Percentiles rank a stretch among this genome's conserved stretches.
Conservation (phyloP, 2,329 filamentous ascomycete species). For the Pestalotiopsis sp. region DNA sequence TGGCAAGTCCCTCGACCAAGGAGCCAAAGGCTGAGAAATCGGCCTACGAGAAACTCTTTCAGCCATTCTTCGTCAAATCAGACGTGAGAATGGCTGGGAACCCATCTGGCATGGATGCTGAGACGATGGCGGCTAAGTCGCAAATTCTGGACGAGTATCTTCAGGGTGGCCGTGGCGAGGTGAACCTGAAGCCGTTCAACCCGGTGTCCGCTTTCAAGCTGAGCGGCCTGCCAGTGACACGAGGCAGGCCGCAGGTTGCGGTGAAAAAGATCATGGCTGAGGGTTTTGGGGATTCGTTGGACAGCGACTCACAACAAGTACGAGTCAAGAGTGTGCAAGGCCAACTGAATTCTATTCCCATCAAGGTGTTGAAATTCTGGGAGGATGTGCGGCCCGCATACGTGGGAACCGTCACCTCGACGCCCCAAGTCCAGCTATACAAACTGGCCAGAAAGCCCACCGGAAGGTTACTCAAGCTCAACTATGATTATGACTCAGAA, state of each 20-base stretch:
- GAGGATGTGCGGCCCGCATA: constrained; percentile 73
- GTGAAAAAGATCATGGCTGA: constrained; percentile 66
- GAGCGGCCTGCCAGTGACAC: constrained; percentile 36
- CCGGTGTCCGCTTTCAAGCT: constrained; percentile 50
- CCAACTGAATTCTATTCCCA: constrained; percentile 50
- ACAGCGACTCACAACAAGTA: constrained; percentile 43
- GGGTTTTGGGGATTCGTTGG: constrained; percentile 47
- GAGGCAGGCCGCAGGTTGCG: constrained; percentile 51
- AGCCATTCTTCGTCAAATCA: constrained; percentile 78
- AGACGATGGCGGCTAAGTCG: constrained; percentile 55
- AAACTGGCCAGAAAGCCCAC: constrained; percentile 58
- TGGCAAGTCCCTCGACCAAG: constrained; percentile 11
- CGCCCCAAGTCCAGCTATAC: constrained; percentile 51
- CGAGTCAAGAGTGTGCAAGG: constrained; percentile 38
- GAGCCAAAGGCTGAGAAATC: constrained; percentile 37
- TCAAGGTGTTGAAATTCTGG: constrained; percentile 65
- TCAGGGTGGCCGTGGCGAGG: constrained; percentile 47
- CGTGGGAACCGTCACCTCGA: constrained; percentile 71
- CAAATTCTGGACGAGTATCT: constrained; percentile 57
- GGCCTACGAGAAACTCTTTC: constrained; percentile 72
- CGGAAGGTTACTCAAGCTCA: constrained; percentile 57
- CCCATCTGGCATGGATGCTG: constrained; percentile 59
- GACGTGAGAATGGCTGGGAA: constrained; percentile 71
- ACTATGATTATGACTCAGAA: constrained; percentile 87
- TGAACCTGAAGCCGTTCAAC: constrained; percentile 46